Conservation (phyloP, 495 filamentous ascomycete species). For the Penicilliopsis zonata region DNA sequence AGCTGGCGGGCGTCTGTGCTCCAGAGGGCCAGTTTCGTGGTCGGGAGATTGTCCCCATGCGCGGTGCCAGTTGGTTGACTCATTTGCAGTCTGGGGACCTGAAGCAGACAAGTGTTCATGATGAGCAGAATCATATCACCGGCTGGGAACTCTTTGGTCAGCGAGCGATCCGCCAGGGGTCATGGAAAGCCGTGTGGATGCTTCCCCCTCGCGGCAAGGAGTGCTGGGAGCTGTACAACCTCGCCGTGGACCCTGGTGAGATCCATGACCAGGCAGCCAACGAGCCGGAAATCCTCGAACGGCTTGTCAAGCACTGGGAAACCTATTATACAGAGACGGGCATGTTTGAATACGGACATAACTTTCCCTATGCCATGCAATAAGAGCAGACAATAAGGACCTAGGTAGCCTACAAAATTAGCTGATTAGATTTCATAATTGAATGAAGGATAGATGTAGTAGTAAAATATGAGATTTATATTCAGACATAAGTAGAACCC, state of each 20-base stretch:
- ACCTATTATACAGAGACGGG: conserved; percentile 2
- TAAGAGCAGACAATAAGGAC: too few species aligned
- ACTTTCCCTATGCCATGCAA: too few species aligned
- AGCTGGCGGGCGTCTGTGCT: conserved; percentile 35
- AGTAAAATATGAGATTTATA: too few species aligned
- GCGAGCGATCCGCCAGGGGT: conserved; percentile 7
- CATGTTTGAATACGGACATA: too few species aligned
- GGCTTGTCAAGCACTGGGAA: conserved; percentile 5
- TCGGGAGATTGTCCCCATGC: conserved; percentile 28
- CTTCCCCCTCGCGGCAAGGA: conserved; percentile 8
- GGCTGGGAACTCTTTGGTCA: conserved; percentile 12
- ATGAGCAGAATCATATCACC: conserved; percentile 2
- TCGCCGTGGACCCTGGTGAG: conserved; percentile 9
- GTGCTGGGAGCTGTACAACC: conserved; percentile 12
- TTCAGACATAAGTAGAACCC: too few species aligned
- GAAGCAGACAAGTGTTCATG: background rate
- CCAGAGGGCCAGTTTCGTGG: conserved; percentile 33
- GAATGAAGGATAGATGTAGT: too few species aligned
- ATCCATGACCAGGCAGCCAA: conserved; percentile 8
- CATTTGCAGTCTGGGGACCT: too few species aligned
- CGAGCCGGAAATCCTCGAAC: conserved; percentile 5
- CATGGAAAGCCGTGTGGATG: conserved; percentile 9
- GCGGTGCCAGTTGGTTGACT: conserved; percentile 21
- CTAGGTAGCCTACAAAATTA: too few species aligned
- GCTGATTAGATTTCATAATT: too few species aligned